Percentiles rank a stretch among this genome's conserved stretches.
phyloP scores from a whole-genome alignment of 148 eudicot genomes.

The Diospyros lotus region DNA sequence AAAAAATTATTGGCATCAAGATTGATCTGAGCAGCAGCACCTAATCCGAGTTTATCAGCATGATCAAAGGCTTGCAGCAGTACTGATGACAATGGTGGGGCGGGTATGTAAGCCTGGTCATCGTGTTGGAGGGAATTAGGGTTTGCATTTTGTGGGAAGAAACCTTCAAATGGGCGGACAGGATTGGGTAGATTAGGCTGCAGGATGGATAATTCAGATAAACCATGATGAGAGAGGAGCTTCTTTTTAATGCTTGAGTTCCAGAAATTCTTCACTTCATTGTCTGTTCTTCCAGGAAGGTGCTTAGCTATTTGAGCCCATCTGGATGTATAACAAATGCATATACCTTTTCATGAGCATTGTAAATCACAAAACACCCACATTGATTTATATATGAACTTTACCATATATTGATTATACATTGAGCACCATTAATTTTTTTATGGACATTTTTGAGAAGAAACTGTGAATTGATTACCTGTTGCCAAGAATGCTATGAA shows the following conservation, averaged over 20 bases:
- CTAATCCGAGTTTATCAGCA: not conserved
- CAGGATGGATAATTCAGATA: slow-evolving; percentile 12
- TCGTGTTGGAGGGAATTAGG: slow-evolving; percentile 18
- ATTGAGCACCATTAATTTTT: too few species aligned
- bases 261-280: slow-evolving; percentile 96
- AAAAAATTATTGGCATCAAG: slow-evolving; percentile 8
- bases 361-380: too few species aligned
- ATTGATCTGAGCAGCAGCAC: not conserved
- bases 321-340: slow-evolving; percentile 23
- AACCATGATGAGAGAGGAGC: slow-evolving; percentile 39
- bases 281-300: slow-evolving; percentile 90
- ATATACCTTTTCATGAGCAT: not conserved
- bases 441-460: not conserved
- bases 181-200: slow-evolving; percentile 13
- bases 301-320: slow-evolving; percentile 94
- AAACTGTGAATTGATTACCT: slow-evolving; percentile 26
- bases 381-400: too few species aligned
- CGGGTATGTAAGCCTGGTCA: slow-evolving; percentile 5
- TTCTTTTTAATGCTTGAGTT: slow-evolving; percentile 85
- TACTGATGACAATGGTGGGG: slow-evolving; percentile 9
- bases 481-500: slow-evolving; percentile 81
- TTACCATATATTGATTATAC: too few species aligned
- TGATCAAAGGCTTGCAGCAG: slow-evolving; percentile 21
- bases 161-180: slow-evolving; percentile 11
- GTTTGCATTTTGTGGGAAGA: slow-evolving; percentile 17